Base-by-base conservation (phyloP, 2,329 filamentous ascomycete genomes). In the Fusarium sp. region DNA sequence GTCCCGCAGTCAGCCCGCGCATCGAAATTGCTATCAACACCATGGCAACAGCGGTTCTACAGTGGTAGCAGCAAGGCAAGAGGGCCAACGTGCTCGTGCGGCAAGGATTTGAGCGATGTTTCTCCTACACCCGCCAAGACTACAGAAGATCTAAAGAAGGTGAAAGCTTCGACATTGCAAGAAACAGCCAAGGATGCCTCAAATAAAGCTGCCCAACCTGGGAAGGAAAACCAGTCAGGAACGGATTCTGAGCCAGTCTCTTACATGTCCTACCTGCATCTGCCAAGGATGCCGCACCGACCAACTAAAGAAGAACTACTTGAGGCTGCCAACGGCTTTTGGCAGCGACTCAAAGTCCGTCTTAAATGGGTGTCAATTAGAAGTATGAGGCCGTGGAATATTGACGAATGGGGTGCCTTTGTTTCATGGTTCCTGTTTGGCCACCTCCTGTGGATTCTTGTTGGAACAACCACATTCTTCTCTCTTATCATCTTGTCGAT, bases 361-460 rank as follows among this genome's bases (percentile, higher is more conserved):
- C 96, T 98, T 80, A 99, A 99, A 77, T 99, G 95, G 95, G 89
- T 95, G 70, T 96, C 95, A 3, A 99, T 99, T 70, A 85, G 93
- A 73, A 97, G 93, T 74, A 91, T 91, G 75, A 85, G 95, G 34
- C 95, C 95, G 1, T 99, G 95, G 86, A 99, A 96, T 75, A 86
- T 90, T 22, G 95, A 99, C 75, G 95, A 99, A 78, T 97, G 97
- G 82, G 91, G 93, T 41, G 95, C 95, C 5, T 94, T 99, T 63
- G 87, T 84, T 49, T 98, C 95, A 3, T 98, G 94, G 94, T 90
- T 99, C 62, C 85, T 98, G 61, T 83, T 97, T 50, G 95, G 94
- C 0, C 95, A 99, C 76, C 82, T 99, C 8, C 85, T 97, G 10
- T 99, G 95, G 95, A 87, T 99, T 68, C 84, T 98, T n/a, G 84